Base-by-base conservation (phyloP, 345 rosid species). In the Eucalyptus erythrocorys region DNA sequence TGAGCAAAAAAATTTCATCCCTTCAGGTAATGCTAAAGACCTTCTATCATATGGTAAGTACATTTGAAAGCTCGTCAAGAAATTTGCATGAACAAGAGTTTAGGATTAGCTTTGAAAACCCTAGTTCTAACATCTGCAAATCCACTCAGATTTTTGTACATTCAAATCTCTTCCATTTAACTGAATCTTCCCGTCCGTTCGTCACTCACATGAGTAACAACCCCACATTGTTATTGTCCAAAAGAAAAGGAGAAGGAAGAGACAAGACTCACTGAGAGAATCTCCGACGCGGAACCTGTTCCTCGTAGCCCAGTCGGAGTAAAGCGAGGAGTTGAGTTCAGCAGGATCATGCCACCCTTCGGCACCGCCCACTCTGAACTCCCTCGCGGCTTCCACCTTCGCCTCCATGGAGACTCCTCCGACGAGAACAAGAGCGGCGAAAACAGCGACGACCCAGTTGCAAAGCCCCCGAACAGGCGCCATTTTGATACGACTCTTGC, bases 271-370 rank as follows among this genome's bases (percentile, higher is more conserved):
- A 94, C 97, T 66, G 87, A 96, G 97, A 85, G 94, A 93, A 87
- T 96, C 98, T 30, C 97, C 95, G 66, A 96, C 92, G 43, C 88
- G 96, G 89, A 97, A 96, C 85, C 97, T 92, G 87, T 95, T 92
- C 66, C 34, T 92, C 30, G 90, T 86, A 57, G 98, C 98, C 99
- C 98, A 97, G 43, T 89, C 92, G 89, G 43, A 89, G 81, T 97
- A 97, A 48, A 93, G 37, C 4, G 89, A 76, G 47, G 96, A 76
- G 87, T 90, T 91, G 87, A 93, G 93, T 10, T 30, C 90, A 49
- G 85, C 87, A 19, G 98, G 98, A 49, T 92, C 92, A 34, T 90
- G 93, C 99, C 99, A 97, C 6, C 97, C 96, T 15, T 92, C 91
- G 3, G 86, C 92, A 57, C 90, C 96, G 13, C 99, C 97, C 15